Evolutionary conservation across 352 stramenopile genomes (phyloP).

Genomic region (Phytophthora syringae): DNA sequence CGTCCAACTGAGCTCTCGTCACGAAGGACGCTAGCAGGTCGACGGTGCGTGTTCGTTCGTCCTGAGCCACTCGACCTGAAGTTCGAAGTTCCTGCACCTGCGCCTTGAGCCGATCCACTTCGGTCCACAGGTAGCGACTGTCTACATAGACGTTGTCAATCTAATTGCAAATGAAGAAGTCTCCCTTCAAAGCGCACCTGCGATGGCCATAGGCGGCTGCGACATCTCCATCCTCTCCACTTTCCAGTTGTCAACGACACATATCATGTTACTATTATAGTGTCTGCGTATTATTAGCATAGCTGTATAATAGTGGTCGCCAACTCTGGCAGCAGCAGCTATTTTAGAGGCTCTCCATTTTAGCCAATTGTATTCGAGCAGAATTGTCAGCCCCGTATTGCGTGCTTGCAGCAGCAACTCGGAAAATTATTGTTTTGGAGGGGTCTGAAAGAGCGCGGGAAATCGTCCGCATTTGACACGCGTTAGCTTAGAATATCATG

Average conservation of each 20-base stretch:
- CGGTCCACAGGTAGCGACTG: conserved; percentile 56
- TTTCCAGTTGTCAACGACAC: neutral
- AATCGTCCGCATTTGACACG: no score
- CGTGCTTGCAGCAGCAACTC: no score
- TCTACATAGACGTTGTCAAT: conserved; percentile 26
- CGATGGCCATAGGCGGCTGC: conserved; percentile 31
- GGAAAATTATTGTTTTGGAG: no score
- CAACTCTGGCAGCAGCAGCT: no score
- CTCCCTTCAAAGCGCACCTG: conserved; percentile 15
- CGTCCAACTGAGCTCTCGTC: conserved; percentile 66
- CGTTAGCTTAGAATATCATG: no score
- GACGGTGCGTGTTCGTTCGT: conserved; percentile 41
- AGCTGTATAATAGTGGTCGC: no score
- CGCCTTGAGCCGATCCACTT: conserved; percentile 65
- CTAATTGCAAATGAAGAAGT: neutral
- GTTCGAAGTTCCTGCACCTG: conserved; percentile 53
- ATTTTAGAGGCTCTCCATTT: no score
- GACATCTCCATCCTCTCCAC: conserved; percentile 14
- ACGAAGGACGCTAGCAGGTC: conserved; percentile 55
- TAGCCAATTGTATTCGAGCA: no score
- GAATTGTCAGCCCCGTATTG: no score
- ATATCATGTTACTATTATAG: neutral
- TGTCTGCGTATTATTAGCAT: no score
- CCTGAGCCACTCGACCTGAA: conserved; percentile 25
- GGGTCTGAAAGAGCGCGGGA: no score